Conservation (phyloP, 805 yeast genomes). For the Wickerhamiella qilinensis region DNA sequence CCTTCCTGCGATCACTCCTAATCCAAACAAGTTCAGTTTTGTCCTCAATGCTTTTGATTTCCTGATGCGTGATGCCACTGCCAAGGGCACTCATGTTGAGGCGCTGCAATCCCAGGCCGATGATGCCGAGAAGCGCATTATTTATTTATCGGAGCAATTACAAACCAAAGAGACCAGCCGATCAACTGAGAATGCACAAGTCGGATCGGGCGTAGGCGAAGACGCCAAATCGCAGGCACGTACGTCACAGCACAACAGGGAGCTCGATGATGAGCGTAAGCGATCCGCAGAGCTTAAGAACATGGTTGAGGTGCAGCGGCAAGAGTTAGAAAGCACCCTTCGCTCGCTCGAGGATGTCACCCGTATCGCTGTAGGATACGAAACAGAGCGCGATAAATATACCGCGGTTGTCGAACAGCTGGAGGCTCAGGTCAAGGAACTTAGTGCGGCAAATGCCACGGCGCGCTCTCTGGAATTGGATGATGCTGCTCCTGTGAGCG, state of each 20-base stretch:
- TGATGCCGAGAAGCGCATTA: slow-evolving; percentile 10
- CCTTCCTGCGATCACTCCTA: slow-evolving; percentile 9
- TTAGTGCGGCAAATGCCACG: slow-evolving; percentile 5
- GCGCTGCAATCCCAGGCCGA: slow-evolving; percentile 9
- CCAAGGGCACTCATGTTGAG: slow-evolving; percentile 8
- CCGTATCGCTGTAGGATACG: slow-evolving; percentile 22
- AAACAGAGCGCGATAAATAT: slow-evolving; percentile 15
- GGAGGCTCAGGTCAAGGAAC: slow-evolving; percentile 15
- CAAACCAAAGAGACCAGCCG: too few relatives aligned
- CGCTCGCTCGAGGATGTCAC: slow-evolving; percentile 23
- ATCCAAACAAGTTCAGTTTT: slow-evolving; percentile 8
- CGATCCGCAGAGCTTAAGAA: slow-evolving; percentile 17
- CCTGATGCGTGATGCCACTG: slow-evolving; percentile 8
- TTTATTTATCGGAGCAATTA: slow-evolving; percentile 2
- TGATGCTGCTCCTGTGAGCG: slow-evolving; percentile 12
- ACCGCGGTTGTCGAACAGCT: slow-evolving; percentile 11
- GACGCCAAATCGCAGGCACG: too few relatives aligned
- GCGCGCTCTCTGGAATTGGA: slow-evolving; percentile 1
- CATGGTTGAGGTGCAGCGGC: slow-evolving; percentile 18
- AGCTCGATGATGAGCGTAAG: slow-evolving; percentile 8
- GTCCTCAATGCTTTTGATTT: slow-evolving; percentile 9
- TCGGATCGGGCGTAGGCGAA: too few relatives aligned
- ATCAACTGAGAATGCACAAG: too few relatives aligned
- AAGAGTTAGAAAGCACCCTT: slow-evolving; percentile 20
- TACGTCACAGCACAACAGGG: slow-evolving; percentile 1